These are phyloP conservation scores for Zopfochytrium polystomum DNA, from an alignment of 371 early-diverging fungal species.

Conservation along the genomic window DNA sequence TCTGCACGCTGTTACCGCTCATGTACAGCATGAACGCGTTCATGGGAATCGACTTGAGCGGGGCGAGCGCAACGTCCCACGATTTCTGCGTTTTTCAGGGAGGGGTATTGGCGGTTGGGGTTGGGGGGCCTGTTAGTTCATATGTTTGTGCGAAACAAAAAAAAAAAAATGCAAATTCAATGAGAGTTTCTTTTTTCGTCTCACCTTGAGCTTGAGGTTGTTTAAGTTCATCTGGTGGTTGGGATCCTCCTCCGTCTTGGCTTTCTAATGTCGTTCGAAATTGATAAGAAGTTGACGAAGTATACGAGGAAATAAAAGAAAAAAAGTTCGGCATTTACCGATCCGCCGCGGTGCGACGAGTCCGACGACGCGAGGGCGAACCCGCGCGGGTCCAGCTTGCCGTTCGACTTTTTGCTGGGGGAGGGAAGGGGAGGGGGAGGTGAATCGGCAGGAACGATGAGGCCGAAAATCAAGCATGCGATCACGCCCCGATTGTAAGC, in stretches of 20 bases:
- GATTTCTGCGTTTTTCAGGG: conserved; percentile 66
- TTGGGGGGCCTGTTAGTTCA: not conserved
- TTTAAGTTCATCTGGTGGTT: conserved; percentile 22
- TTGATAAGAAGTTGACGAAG: not conserved
- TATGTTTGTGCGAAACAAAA: not conserved
- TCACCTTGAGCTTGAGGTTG: conserved; percentile 39
- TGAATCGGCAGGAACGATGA: no score
- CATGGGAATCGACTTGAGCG: conserved; percentile 93
- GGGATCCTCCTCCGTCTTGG: conserved; percentile 19
- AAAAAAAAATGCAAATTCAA: not conserved
- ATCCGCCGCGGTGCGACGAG: not conserved
- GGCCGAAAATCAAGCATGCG: no score
- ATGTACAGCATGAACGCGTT: conserved; percentile 97
- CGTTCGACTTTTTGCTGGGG: no score
- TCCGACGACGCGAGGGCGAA: conserved; percentile 7
- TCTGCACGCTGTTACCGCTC: conserved; percentile 92
- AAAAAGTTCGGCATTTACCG: not conserved
- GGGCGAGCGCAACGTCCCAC: conserved; percentile 91
- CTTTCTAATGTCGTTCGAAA: conserved; percentile 21
- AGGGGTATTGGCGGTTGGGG: no score
- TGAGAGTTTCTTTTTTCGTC: not conserved
- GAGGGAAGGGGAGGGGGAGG: no score
- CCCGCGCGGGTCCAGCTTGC: conserved; percentile 15
- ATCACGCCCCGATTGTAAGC: no score
- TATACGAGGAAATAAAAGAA: not conserved